These are phyloP conservation scores for Lachnellula willkommii DNA, from an alignment of 2,329 filamentous ascomycete genomes.

Conservation along the genomic window DNA sequence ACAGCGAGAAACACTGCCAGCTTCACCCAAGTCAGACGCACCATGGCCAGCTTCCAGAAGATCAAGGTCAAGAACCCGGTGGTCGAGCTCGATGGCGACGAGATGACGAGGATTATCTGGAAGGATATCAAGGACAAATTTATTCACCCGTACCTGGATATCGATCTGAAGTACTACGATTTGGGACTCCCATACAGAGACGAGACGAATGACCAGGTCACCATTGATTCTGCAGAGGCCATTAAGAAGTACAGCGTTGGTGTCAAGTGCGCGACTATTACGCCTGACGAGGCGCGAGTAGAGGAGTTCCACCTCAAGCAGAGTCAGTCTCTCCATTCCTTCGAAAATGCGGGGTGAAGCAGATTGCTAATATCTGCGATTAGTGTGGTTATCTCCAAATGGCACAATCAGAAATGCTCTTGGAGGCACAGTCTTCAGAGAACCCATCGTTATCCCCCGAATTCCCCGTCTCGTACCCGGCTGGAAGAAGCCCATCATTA, in stretches of 20 bases:
- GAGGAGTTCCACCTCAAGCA: constrained; percentile 99
- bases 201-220: constrained; percentile 94
- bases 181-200: constrained; percentile 91
- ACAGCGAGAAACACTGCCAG: constrained; percentile 6
- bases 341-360: neutral
- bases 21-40: constrained; percentile 36
- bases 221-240: constrained; percentile 87
- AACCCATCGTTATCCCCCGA: constrained; percentile 92
- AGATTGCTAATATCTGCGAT: constrained; percentile 14
- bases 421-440: constrained; percentile 96
- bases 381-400: constrained; percentile 98
- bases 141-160: constrained; percentile 90
- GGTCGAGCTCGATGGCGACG: constrained; percentile 90
- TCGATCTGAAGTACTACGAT: constrained; percentile 98
- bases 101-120: constrained; percentile 99
- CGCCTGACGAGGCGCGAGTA: constrained; percentile 91
- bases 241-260: constrained; percentile 99
- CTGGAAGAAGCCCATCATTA: constrained; percentile 99
- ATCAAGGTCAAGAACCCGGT: constrained; percentile 99
- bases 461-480: constrained; percentile 91
- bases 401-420: constrained; percentile 73
- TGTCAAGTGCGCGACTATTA: constrained; percentile 99
- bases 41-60: constrained; percentile 63
- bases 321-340: constrained; percentile 52
- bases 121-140: constrained; percentile 99